A percentile compares a stretch with the other conserved stretches of the same genome.
These are phyloP conservation scores for Melanopsichium pennsylvanicum DNA, from an alignment of 1,284 basidiomycete genomes.

Conservation along the genomic window DNA sequence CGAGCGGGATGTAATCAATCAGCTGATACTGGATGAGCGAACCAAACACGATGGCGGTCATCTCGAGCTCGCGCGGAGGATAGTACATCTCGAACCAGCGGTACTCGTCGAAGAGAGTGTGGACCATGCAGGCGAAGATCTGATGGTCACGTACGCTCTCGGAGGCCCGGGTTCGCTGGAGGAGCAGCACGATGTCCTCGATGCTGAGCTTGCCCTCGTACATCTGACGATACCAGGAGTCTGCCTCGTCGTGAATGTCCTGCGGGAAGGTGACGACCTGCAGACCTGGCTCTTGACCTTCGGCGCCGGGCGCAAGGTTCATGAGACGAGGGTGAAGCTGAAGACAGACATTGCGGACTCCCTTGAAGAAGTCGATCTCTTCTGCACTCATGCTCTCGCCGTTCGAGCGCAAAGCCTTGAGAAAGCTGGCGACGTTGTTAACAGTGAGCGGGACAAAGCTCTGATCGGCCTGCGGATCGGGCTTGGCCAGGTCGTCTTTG, in stretches of 20 bases:
- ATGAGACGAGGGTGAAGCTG: slow-evolving; percentile 96
- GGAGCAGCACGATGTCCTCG: slow-evolving; percentile 88
- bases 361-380: slow-evolving; percentile 87
- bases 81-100: slow-evolving; percentile 95
- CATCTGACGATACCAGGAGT: slow-evolving; percentile 96
- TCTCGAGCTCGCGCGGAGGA: slow-evolving; percentile 88
- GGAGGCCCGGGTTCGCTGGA: slow-evolving; percentile 85
- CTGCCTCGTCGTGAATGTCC: slow-evolving; percentile 85
- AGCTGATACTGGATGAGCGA: slow-evolving; percentile 93
- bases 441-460: slow-evolving; percentile 62
- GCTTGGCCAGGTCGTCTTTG: slow-evolving; percentile 61
- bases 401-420: slow-evolving; percentile 61
- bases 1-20: slow-evolving; percentile 92
- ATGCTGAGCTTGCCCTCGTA: slow-evolving; percentile 90
- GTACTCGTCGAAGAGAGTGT: slow-evolving; percentile 99
- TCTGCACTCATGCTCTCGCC: slow-evolving; percentile 69
- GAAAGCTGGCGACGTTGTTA: slow-evolving; percentile 61
- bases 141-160: slow-evolving; percentile 86
- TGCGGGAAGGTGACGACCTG: slow-evolving; percentile 84
- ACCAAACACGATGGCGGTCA: slow-evolving; percentile 96
- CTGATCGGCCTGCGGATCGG: slow-evolving; percentile 62
- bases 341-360: slow-evolving; percentile 90
- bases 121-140: slow-evolving; percentile 97
- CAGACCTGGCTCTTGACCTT: slow-evolving; percentile 90
- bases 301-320: slow-evolving; percentile 83